Base-by-base conservation (phyloP, 2,329 filamentous ascomycete genomes). In the Aureobasidium sp. region DNA sequence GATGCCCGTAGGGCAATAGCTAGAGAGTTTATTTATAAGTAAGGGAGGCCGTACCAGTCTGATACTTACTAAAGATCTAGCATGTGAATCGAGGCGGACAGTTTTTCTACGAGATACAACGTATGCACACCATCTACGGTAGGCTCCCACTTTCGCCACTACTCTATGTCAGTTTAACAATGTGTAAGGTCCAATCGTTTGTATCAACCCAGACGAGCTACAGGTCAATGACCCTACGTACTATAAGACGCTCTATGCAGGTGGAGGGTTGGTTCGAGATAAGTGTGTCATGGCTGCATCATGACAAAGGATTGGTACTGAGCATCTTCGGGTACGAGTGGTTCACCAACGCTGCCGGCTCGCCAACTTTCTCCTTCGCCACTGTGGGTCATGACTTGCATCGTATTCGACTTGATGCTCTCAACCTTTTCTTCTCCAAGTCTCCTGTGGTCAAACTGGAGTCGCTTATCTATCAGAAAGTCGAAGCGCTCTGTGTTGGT, bases 391-490 rank as follows among this genome's bases (percentile, higher is more conserved):
- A 72, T 54, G 64, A 71, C 19, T 60, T 67, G 6, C 74, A 76
- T 56, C 68, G 70, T 2, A 60, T 66, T 16, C 69, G 74, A 3
- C 69, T 74, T 12, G 64, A 57, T 3, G 63, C 70, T 2, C 55
- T 77, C 42, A 72, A 67, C 52, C 66, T 63, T 0, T 75, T 73
- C 61, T 77, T 76, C 58, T 74, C 73, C 35, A 58, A 54, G 34
- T 49, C 55, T 12, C 48, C 47, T 7, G 30, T 55, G 16, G 38
- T 24, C 4, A 24, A 24, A 17, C 19, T 41, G 12, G 5, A 49
- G 22, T 44, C 44, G 35, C 66, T 67, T 41, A 67, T 76, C 11
- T 57, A 65, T 6, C 56, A 62, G 1, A 68, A 60, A 19, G 55
- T 66, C 2, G 58, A 65, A 10, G 63, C 63, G 49, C 56, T 71